Evolutionary conservation across 2,329 filamentous ascomycete species (phyloP), one percentile per base, ranked within the genome.

Genomic region (Nemania sp.): DNA sequence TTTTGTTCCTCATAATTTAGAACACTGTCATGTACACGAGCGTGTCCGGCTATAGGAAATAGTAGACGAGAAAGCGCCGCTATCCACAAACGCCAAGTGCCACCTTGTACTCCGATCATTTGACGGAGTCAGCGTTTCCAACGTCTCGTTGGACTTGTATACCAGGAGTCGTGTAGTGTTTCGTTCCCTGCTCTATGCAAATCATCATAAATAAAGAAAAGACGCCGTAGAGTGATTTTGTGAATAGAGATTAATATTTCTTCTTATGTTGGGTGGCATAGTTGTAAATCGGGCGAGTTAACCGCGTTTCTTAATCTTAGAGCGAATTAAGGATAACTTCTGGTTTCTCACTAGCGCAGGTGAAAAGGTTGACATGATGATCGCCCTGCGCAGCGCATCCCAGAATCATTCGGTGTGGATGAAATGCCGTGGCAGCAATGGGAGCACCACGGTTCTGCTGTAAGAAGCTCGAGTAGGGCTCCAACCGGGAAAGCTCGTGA

Each of bases 391-490:
- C 93, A 1, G 94, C 92, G 75, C 92, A 96, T 41, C 93, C 94
- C 69, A 99, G 86, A 80, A 98, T 90, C 82, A 97, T 94, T 60
- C 92, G 89, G 80, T 99, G 96, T 0, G 96, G 96, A 81, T 99
- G 96, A 84, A 98, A 99, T 0, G 94, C 92, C 8, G 95, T 97
- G 41, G 92, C 88, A 2, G 94, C 90, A 72, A 99, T 97, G 1
- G 96, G 92, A 6, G 90, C 89, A 65, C 91, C 90, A 59, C 93
- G 91, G 77, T 90, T 93, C 75, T 94, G 91, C 70, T 93, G 90
- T 18, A 97, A 84, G 83, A 97, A 97, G 77, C 92, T 93, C 54
- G 93, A 93, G 79, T 97, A 97, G 0, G 95, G 95, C 79, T 98
- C 94, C 71, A 96, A 89, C 22, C 89, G 90, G 5, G 93, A 96